Evolutionary conservation across 768 basidiomycete genomes (phyloP).

Genomic region (Xanthoconium stramineum): DNA sequence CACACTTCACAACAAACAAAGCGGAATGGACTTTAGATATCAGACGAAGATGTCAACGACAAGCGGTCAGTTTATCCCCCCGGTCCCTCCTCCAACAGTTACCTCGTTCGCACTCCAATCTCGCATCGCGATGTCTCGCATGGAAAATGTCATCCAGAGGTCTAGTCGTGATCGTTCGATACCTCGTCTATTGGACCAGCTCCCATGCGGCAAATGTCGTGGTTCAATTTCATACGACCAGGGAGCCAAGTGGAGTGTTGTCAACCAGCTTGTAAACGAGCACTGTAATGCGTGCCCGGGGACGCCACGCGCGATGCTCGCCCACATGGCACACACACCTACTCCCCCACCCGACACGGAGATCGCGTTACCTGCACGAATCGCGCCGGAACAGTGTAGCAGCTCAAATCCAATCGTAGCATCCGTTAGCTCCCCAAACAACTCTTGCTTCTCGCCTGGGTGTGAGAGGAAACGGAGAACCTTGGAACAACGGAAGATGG

Average conservation of each 20-base stretch:
- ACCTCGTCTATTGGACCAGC: slow-evolving; percentile 7
- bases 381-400: not conserved
- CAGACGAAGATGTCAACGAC: slow-evolving; percentile 20
- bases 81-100: slow-evolving; percentile 2
- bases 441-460: slow-evolving; percentile 13
- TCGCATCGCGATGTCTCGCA: slow-evolving; percentile 18
- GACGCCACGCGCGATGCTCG: slow-evolving; percentile 15
- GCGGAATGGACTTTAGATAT: slow-evolving; percentile 16
- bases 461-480: slow-evolving; percentile 30
- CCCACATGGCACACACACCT: slow-evolving; percentile 10
- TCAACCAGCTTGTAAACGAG: slow-evolving; percentile 26
- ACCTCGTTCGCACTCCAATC: slow-evolving; percentile 9
- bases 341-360: slow-evolving; percentile 10
- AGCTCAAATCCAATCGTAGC: not conserved
- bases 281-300: slow-evolving; percentile 28
- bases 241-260: slow-evolving; percentile 23
- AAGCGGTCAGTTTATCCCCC: slow-evolving; percentile 3
- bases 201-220: slow-evolving; percentile 29
- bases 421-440: not conserved
- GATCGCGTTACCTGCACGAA: slow-evolving; percentile 9
- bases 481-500: slow-evolving; percentile 23
- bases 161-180: slow-evolving; percentile 9
- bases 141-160: slow-evolving; percentile 7
- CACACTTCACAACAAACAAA: slow-evolving; percentile 34
- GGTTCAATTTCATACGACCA: slow-evolving; percentile 26